Percentiles rank a stretch among this genome's conserved stretches.
Evolutionary conservation across 306 rosid genomes (phyloP).

Genomic region (Notholithocarpus densiflorus): DNA sequence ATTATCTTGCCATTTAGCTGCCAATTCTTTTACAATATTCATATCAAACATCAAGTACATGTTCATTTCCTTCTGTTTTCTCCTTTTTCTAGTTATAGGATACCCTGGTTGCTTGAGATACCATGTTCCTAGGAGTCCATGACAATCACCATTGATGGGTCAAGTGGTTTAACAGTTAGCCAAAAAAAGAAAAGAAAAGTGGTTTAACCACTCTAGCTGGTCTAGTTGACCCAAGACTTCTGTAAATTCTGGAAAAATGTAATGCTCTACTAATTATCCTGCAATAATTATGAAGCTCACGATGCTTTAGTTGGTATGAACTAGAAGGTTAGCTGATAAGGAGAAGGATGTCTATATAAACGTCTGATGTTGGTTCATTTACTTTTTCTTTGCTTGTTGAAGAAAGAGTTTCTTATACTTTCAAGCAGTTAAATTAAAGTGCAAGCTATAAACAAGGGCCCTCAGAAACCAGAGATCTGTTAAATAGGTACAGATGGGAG

Average conservation of each 20-base stretch:
- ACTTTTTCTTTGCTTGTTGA: not conserved
- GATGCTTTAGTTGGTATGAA: not conserved
- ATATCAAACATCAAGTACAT: not conserved
- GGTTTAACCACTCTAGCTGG: not conserved
- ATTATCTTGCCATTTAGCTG: not conserved
- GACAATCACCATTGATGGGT: not conserved
- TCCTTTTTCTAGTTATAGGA: not conserved
- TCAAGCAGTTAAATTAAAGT: not conserved
- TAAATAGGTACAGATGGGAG: not conserved
- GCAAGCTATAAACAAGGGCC: not conserved
- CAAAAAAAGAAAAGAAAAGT: too few species aligned
- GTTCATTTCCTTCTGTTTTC: not conserved
- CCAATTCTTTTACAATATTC: not conserved
- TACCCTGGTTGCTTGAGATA: not conserved
- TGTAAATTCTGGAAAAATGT: not conserved
- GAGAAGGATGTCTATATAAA: not conserved
- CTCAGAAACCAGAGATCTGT: not conserved
- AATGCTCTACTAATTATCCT: not conserved
- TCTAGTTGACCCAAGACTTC: not conserved
- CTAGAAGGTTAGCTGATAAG: not conserved
- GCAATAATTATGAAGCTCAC: not conserved
- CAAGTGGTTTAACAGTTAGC: not conserved
- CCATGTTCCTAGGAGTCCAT: not conserved
- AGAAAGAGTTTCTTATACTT: not conserved
- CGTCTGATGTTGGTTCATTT: not conserved